Base-by-base conservation (phyloP, 2,329 filamentous ascomycete genomes). In the Arthrobotrys megalospora region DNA sequence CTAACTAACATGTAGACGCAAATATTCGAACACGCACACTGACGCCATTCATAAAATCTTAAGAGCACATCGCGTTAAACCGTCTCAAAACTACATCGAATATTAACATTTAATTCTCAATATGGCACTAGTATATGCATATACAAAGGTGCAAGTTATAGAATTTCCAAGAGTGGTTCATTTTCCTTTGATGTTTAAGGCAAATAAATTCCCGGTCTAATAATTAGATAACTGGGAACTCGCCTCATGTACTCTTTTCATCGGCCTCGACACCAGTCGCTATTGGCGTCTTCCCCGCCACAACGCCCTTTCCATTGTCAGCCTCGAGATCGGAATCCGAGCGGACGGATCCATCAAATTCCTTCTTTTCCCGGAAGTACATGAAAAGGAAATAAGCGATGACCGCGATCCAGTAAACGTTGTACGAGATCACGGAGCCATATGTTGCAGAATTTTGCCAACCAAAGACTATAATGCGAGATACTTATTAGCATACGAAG, bases 401-500 rank as follows among this genome's bases (percentile, higher is more conserved):
- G 80, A 93, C 87, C 7, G 86, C 86, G 63, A 96, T 85, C 94
- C 93, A 97, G 86, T 97, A 97, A 14, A 95, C 75, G 83, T 96
- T 96, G 86, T 97, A 97, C 0, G 92, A 90, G 80, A 97, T 90
- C 80, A 97, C 91, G 0, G 92, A 94, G 64, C 93, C 93, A 82
- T 95, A 94, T 1, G 93, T 96, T 4, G 92, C 94, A 11, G 92
- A 93, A 85, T 97, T 97, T 79, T 90, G 89, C 94, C 94, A 97
- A 75, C 94, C 93, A 10, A 97, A 87, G 66, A 97, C 81, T 82
- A 71, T 48, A 5, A 16, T 14, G n/a, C 11, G 6, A 45, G 6
- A 3, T 16, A 12, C 21, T 21, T 60, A 43, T 79, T 76, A 80
- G 52, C n/a, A 21, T 21, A 12, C 24, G 24, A 28, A 28, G 65